Evolutionary conservation across 1,139 yeast genomes (phyloP).

Genomic region (Sporopachydermia cereana): DNA sequence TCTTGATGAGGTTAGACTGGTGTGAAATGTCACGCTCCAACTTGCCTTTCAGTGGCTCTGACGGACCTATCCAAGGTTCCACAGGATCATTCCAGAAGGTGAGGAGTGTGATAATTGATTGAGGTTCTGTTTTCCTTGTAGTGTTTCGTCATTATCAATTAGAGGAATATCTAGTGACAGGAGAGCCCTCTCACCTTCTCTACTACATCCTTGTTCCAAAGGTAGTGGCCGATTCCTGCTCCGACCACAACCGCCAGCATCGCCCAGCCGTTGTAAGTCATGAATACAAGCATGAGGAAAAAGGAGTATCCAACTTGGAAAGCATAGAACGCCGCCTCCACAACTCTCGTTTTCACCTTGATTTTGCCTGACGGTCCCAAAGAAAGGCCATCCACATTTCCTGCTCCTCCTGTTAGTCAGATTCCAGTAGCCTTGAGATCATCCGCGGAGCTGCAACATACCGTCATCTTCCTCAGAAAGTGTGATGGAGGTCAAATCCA

Average conservation of each 20-base stretch:
- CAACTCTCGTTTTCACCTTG: constrained; percentile 18
- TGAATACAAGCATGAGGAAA: constrained; percentile 53
- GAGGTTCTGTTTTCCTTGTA: no score
- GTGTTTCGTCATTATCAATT: no score
- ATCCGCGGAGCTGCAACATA: background rate
- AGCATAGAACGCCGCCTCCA: constrained; percentile 44
- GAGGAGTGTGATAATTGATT: background rate
- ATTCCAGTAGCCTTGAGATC: background rate
- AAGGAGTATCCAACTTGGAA: constrained; percentile 69
- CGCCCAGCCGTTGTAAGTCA: constrained; percentile 80
- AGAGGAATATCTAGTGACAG: constrained; percentile 38
- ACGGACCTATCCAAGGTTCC: no score
- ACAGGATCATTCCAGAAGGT: no score
- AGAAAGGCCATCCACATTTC: background rate
- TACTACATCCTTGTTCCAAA: constrained; percentile 38
- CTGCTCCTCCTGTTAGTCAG: background rate
- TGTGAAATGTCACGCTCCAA: no score
- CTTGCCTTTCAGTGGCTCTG: no score
- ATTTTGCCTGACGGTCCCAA: background rate
- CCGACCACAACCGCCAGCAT: constrained; percentile 66
- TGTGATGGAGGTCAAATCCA: constrained; percentile 3
- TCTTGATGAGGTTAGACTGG: no score
- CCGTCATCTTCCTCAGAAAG: background rate
- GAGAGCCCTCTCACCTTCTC: constrained; percentile 29
- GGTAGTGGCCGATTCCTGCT: constrained; percentile 51